phyloP scores from a whole-genome alignment of 179 eudicot species.

The Kewa caespitosa region DNA sequence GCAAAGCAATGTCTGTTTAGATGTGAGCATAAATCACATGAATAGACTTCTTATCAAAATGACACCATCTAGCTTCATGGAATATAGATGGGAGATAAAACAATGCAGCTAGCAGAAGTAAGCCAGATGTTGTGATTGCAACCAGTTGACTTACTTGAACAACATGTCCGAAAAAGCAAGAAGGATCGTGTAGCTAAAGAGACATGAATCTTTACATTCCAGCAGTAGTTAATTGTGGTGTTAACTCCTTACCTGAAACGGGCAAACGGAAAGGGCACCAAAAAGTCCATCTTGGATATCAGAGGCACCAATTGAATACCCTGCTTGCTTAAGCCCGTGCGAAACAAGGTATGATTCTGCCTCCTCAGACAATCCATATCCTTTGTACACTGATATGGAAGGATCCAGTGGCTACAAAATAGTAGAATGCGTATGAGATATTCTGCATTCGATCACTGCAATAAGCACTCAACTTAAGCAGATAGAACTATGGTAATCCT shows the following conservation, averaged over 20 bases:
- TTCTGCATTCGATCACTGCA: neutral
- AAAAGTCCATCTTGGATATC: slow-evolving; percentile 34
- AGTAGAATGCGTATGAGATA: neutral
- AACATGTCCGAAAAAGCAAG: too few relatives aligned
- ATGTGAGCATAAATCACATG: too few relatives aligned
- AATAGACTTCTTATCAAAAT: too few relatives aligned
- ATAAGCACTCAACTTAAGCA: neutral
- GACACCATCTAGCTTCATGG: too few relatives aligned
- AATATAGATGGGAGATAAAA: too few relatives aligned
- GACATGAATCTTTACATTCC: too few relatives aligned
- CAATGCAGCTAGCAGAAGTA: too few relatives aligned
- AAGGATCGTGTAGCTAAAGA: too few relatives aligned
- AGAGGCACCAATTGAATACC: slow-evolving; percentile 23
- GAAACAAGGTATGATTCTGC: slow-evolving; percentile 28
- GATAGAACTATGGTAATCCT: neutral
- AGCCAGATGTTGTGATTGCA: too few relatives aligned
- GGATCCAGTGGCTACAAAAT: slow-evolving; percentile 32
- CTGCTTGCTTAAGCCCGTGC: slow-evolving; percentile 32
- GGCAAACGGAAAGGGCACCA: slow-evolving; percentile 28
- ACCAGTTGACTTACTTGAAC: too few relatives aligned
- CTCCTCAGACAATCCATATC: slow-evolving; percentile 32
- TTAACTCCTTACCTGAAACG: slow-evolving; percentile 18
- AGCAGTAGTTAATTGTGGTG: too few relatives aligned
- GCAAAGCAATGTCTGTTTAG: too few relatives aligned
- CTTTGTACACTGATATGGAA: slow-evolving; percentile 32